Conservation (phyloP, 2,329 filamentous ascomycete species). For the Fusarium concolor region DNA sequence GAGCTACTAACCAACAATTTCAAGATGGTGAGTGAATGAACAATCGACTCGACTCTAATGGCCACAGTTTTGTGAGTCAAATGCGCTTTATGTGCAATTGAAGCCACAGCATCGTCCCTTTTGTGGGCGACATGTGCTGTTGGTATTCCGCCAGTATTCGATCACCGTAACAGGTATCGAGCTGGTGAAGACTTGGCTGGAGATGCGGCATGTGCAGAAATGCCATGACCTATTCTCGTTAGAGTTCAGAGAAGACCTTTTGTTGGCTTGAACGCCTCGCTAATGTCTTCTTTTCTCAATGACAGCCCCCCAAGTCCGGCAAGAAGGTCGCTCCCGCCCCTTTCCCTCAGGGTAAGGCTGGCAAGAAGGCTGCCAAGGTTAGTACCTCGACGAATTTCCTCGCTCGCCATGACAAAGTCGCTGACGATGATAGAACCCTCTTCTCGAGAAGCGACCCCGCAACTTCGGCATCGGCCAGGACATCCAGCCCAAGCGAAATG, state of each 20-base stretch:
- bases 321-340: slow-evolving; percentile 99
- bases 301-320: slow-evolving; percentile 98
- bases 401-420: neutral
- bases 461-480: slow-evolving; percentile 99
- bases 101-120: slow-evolving; percentile 48
- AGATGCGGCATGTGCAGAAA: slow-evolving; percentile 67
- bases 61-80: slow-evolving; percentile 54
- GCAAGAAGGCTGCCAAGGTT: slow-evolving; percentile 98
- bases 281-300: slow-evolving; percentile 99
- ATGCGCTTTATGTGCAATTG: slow-evolving; percentile 51
- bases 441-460: slow-evolving; percentile 96
- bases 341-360: slow-evolving; percentile 94
- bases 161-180: slow-evolving; percentile 41
- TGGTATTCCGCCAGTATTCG: slow-evolving; percentile 51
- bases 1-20: slow-evolving; percentile 52
- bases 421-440: slow-evolving; percentile 80
- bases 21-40: slow-evolving; percentile 57
- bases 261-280: slow-evolving; percentile 80
- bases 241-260: slow-evolving; percentile 91
- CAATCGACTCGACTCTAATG: slow-evolving; percentile 52
- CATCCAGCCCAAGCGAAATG: slow-evolving; percentile 95
- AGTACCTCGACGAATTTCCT: slow-evolving; percentile 53
- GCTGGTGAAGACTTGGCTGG: slow-evolving; percentile 74
- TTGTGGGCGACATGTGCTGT: slow-evolving; percentile 42
- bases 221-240: slow-evolving; percentile 75